Evolutionary conservation across 2,329 filamentous ascomycete genomes (phyloP), one percentile per base, ranked within the genome.

Genomic region (Exophiala viscosa): DNA sequence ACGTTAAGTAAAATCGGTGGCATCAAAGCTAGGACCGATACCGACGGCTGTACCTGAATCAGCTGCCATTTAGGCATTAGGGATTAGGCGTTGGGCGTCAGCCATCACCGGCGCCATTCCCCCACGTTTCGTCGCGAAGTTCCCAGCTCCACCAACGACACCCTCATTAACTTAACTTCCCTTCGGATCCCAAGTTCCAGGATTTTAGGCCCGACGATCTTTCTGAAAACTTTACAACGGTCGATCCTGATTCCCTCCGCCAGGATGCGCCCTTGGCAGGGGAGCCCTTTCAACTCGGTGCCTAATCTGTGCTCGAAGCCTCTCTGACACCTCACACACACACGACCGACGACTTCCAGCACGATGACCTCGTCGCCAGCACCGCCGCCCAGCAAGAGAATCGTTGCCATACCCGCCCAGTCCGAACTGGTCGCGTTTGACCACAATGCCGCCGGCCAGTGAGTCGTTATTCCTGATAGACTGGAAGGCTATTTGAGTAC

Each of bases 391-490:
- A 40, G 9, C 46, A 51, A 58, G 39, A 52, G 44, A 41, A 28
- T 50, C 23, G 52, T 52, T 11, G 52, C 39, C 5, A 43, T 51
- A 18, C 53, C 53, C 15, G 38, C 43, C 9, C 44, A 50, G 20
- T 54, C 52, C 23, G 54, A 61, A 54, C 68, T 74, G 46, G 67
- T 73, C 17, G 69, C 67, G n/a, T 76, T 74, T 55, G 69, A 73
- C 48, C 72, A 74, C 66, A 69, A 67, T 58, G 70, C 73, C 54
- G 67, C 74, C 65, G 68, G 76, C 72, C 69, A 79, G 76, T 79
- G 69, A 70, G 75, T 71, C 28, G 34, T 40, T 17, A 39, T 38
- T 42, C 15, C 14, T 40, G 39, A 35, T 32, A 44, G 31, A 18
- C 11, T 44, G 3, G 32, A 50, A 45, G 57, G 51, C 53, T 53